A percentile compares a stretch with the other conserved stretches of the same genome.
Evolutionary conservation across 2,329 filamentous ascomycete species (phyloP).

Genomic region (Aspergillus pseudoviridinutans): DNA sequence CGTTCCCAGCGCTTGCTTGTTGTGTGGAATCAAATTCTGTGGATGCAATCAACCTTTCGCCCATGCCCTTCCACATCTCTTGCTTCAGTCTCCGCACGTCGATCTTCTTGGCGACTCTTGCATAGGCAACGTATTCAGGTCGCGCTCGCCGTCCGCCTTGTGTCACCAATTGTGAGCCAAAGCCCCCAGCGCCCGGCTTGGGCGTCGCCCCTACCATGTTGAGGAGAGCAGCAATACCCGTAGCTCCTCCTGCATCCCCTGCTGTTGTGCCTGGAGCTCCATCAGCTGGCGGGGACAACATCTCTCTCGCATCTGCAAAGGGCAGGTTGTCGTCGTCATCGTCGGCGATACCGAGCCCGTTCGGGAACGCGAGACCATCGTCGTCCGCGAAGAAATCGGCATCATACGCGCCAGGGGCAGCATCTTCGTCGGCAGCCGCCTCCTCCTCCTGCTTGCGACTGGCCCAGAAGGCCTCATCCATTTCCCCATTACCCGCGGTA

Average conservation of each 20-base stretch:
- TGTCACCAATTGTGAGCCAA: constrained; percentile 60
- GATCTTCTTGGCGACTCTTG: constrained; percentile 63
- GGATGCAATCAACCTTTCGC: constrained; percentile 40
- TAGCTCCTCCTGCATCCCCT: constrained; percentile 31
- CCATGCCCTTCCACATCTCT: constrained; percentile 63
- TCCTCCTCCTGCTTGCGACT: constrained; percentile 55
- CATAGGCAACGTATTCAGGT: constrained; percentile 64
- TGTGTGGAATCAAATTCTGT: constrained; percentile 30
- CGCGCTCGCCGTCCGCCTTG: constrained; percentile 55
- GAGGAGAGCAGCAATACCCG: constrained; percentile 37
- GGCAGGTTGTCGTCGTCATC: constrained; percentile 46
- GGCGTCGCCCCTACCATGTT: constrained; percentile 39
- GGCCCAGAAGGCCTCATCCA: constrained; percentile 97
- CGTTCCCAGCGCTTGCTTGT: constrained; percentile 22
- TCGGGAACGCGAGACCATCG: constrained; percentile 45
- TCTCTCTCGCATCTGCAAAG: constrained; percentile 48
- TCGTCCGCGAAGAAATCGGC: constrained; percentile 93
- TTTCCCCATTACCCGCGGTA: constrained; percentile 65
- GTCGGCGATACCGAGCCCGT: constrained; percentile 43
- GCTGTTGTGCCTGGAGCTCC: constrained; percentile 28
- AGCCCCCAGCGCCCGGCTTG: constrained; percentile 48
- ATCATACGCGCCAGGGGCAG: constrained; percentile 75
- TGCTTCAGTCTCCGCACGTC: constrained; percentile 62
- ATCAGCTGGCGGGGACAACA: constrained; percentile 41
- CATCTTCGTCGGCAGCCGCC: constrained; percentile 50